Conservation (phyloP, 2,329 filamentous ascomycete species). For the Alternaria longipes region DNA sequence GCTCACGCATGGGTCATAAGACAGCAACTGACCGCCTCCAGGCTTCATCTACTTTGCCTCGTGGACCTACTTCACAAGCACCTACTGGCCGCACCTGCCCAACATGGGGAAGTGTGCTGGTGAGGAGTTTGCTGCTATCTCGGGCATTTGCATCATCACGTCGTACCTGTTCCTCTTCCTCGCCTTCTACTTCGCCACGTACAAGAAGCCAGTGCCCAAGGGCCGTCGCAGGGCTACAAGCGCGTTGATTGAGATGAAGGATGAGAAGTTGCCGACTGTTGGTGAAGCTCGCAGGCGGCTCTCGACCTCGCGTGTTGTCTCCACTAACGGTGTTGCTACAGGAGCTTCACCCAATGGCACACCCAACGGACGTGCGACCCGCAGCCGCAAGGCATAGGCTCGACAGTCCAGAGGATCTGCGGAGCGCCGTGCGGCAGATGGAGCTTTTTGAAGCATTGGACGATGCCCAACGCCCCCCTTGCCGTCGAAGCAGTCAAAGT, state of each 20-base stretch:
- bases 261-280: constrained; percentile 69
- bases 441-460: constrained; percentile 1
- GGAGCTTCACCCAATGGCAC: constrained; percentile 56
- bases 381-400: constrained; percentile 74
- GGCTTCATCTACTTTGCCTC: constrained; percentile 98
- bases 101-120: constrained; percentile 88
- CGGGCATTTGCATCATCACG: constrained; percentile 89
- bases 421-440: constrained; percentile 1
- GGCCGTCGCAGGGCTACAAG: constrained; percentile 79
- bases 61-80: constrained; percentile 97
- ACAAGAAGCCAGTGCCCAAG: constrained; percentile 85
- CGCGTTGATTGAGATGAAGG: constrained; percentile 83
- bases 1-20: neutral
- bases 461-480: neutral
- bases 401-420: constrained; percentile 1
- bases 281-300: constrained; percentile 63
- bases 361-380: constrained; percentile 68
- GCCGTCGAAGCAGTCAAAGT: neutral
- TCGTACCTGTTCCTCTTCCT: constrained; percentile 99
- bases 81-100: constrained; percentile 86
- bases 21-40: constrained; percentile 51
- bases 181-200: constrained; percentile 97
- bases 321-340: constrained; percentile 52
- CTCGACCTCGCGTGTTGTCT: constrained; percentile 52
- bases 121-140: constrained; percentile 94